These are phyloP conservation scores for Corylus americana DNA, from an alignment of 306 rosid genomes.

Conservation along the genomic window DNA sequence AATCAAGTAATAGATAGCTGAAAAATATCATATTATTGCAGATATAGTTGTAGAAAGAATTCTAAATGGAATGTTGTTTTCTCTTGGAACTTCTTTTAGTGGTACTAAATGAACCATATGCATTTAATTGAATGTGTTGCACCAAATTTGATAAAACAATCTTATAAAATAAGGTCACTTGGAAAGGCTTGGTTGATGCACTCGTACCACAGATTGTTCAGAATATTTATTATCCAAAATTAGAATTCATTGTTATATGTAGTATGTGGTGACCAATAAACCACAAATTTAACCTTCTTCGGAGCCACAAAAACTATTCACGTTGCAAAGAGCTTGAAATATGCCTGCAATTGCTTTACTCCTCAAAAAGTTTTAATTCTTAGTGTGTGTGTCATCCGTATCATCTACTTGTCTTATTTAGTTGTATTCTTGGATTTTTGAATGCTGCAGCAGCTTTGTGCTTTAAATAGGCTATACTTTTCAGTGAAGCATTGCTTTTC, in stretches of 20 bases:
- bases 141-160: too few species aligned
- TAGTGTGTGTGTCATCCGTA: not conserved
- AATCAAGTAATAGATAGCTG: not conserved
- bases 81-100: not conserved
- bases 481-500: not conserved
- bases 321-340: not conserved
- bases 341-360: not conserved
- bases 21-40: not conserved
- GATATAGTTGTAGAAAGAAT: not conserved
- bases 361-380: not conserved
- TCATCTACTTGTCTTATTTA: not conserved
- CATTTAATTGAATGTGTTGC: too few species aligned
- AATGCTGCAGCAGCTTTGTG: not conserved
- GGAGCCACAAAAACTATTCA: not conserved
- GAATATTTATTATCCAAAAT: not conserved
- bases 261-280: not conserved
- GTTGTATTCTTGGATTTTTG: not conserved
- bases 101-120: too few species aligned
- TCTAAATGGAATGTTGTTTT: not conserved
- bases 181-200: not conserved
- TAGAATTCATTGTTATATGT: not conserved
- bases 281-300: not conserved
- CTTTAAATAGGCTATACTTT: not conserved
- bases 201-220: not conserved
- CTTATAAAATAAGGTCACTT: not conserved